phyloP scores from a whole-genome alignment of 2,329 filamentous ascomycete genomes.

The Pseudocercospora musae region DNA sequence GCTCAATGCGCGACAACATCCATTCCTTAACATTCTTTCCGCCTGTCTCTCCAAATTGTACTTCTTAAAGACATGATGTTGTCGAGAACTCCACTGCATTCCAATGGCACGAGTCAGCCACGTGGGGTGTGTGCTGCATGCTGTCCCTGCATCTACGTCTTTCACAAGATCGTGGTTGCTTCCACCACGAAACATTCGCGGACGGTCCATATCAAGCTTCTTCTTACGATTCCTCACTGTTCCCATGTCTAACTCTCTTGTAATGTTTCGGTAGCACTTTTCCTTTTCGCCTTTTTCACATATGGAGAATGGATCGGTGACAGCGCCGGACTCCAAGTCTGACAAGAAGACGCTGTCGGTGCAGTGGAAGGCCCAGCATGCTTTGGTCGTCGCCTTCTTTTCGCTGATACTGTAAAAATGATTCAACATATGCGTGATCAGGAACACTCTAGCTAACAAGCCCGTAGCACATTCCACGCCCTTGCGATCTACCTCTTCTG shows the following conservation, averaged over 20 bases:
- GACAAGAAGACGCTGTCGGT: conserved; percentile 43
- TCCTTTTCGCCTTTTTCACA: background rate
- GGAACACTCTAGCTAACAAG: conserved; percentile 7
- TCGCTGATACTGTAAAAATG: conserved; percentile 56
- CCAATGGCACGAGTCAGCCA: background rate
- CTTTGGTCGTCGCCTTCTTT: conserved; percentile 62
- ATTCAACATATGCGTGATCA: background rate
- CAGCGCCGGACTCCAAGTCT: conserved; percentile 26
- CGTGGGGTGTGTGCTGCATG: background rate
- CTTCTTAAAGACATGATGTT: background rate
- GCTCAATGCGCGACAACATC: too few species aligned
- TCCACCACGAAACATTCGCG: background rate
- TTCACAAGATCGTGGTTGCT: background rate
- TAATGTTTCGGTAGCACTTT: background rate
- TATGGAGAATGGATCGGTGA: conserved; percentile 8
- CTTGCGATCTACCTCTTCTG: conserved; percentile 89
- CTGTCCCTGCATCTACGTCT: background rate
- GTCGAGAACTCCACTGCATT: background rate
- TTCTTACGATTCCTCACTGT: background rate
- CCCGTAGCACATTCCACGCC: conserved; percentile 63
- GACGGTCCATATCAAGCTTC: background rate
- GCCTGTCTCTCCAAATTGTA: too few species aligned
- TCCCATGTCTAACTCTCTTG: conserved; percentile 1
- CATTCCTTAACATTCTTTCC: too few species aligned
- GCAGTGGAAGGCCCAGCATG: conserved; percentile 53